These are phyloP conservation scores for Linum trigynum DNA, from an alignment of 345 rosid species.

Conservation along the genomic window DNA sequence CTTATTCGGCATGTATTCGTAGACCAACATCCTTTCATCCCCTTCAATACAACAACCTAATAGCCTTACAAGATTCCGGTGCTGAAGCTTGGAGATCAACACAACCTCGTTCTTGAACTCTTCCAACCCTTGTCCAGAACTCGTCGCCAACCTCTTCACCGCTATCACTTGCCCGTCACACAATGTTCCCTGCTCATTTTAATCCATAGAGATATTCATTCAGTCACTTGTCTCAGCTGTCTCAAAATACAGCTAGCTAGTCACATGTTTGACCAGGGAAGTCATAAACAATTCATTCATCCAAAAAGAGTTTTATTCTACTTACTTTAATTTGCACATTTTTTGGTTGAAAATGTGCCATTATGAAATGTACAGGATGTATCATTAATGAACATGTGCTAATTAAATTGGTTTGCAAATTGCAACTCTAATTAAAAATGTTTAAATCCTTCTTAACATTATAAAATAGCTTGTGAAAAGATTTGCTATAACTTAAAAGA, in stretches of 20 bases:
- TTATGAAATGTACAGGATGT: neutral
- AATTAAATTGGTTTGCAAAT: too few species aligned
- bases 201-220: too few species aligned
- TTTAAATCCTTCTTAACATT: neutral
- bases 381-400: neutral
- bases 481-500: too few species aligned
- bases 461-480: too few species aligned
- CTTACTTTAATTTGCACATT: too few species aligned
- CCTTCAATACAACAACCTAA: neutral
- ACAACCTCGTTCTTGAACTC: constrained; percentile 3
- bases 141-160: neutral
- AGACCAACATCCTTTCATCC: constrained; percentile 1
- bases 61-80: neutral
- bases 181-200: neutral
- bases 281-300: too few species aligned
- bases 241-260: too few species aligned
- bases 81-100: neutral
- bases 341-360: too few species aligned
- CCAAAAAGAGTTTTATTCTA: too few species aligned
- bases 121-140: neutral
- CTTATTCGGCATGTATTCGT: constrained; percentile 3
- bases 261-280: too few species aligned
- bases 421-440: neutral
- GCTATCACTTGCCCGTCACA: neutral
- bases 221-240: too few species aligned